These are phyloP conservation scores for Saccharum spontaneum DNA, from an alignment of 176 grass and related monocot genomes.

Conservation along the genomic window DNA sequence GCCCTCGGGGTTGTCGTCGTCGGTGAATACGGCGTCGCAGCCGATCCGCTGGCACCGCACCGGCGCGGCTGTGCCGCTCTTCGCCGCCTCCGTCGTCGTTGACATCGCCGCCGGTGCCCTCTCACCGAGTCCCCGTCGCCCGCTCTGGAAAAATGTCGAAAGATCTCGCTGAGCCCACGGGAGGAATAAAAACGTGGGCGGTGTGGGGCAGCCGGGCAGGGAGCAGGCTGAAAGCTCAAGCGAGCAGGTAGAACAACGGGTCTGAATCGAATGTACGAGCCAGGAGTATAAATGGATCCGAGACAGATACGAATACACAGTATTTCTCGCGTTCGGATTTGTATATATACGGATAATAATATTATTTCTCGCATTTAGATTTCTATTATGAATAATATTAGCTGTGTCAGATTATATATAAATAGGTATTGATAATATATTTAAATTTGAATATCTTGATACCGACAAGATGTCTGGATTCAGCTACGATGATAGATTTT, in stretches of 20 bases:
- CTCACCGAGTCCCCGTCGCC: background rate
- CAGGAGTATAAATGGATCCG: background rate
- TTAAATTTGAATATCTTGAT: no score
- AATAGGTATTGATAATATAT: no score
- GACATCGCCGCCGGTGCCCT: conserved; percentile 34
- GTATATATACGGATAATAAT: no score
- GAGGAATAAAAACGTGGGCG: background rate
- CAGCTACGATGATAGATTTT: no score
- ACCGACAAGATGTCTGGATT: no score
- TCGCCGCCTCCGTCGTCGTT: conserved; percentile 46
- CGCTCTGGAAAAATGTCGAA: background rate
- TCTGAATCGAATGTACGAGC: background rate
- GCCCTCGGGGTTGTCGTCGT: conserved; percentile 72
- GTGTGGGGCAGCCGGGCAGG: no score
- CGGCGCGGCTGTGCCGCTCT: conserved; percentile 35
- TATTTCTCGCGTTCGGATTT: no score
- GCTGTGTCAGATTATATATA: no score
- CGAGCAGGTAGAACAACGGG: no score
- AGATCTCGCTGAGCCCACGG: background rate
- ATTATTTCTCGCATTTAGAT: no score
- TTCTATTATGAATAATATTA: no score
- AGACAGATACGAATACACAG: background rate
- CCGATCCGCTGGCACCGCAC: conserved; percentile 88
- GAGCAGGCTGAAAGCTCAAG: no score
- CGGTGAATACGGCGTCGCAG: conserved; percentile 80